Percentiles rank a stretch among this genome's conserved stretches.
Conservation (phyloP, 371 early-diverging fungal genomes). For the Apophysomyces sp. region DNA sequence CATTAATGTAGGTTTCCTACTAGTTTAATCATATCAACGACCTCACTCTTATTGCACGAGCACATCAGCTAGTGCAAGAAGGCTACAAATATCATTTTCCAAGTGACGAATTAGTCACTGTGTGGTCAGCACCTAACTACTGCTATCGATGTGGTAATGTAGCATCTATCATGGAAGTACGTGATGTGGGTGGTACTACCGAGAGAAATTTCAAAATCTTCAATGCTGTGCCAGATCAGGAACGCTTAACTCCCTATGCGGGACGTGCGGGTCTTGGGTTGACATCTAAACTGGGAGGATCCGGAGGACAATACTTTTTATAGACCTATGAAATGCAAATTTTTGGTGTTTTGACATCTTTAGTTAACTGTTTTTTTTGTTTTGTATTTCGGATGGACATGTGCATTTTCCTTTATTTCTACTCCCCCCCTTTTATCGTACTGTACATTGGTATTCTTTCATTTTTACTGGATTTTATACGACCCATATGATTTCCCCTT, state of each 20-base stretch:
- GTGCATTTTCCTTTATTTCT: neutral
- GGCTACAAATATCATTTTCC: conserved; percentile 97
- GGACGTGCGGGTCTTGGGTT: conserved; percentile 20
- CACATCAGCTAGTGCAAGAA: conserved; percentile 99
- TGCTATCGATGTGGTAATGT: conserved; percentile 99
- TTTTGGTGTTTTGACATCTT: neutral
- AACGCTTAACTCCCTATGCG: conserved; percentile 46
- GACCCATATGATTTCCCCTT: neutral
- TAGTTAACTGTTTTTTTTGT: neutral
- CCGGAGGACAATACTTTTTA: conserved; percentile 52
- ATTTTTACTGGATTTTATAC: neutral
- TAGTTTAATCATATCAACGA: conserved; percentile 98
- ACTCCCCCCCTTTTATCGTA: neutral
- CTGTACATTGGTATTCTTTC: conserved; percentile 3
- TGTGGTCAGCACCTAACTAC: conserved; percentile 99
- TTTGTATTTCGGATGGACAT: conserved; percentile 2
- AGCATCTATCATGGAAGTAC: conserved; percentile 95
- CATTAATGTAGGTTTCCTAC: conserved; percentile 14
- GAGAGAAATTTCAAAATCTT: conserved; percentile 92
- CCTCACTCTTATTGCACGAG: conserved; percentile 95
- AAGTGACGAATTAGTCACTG: conserved; percentile 95
- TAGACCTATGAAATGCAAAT: conserved; percentile 7
- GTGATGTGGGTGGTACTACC: conserved; percentile 76
- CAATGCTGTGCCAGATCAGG: conserved; percentile 92
- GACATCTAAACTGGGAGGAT: conserved; percentile 29